These are phyloP conservation scores for Chaetomium sp. DNA, from an alignment of 2,329 filamentous ascomycete species.

Conservation along the genomic window DNA sequence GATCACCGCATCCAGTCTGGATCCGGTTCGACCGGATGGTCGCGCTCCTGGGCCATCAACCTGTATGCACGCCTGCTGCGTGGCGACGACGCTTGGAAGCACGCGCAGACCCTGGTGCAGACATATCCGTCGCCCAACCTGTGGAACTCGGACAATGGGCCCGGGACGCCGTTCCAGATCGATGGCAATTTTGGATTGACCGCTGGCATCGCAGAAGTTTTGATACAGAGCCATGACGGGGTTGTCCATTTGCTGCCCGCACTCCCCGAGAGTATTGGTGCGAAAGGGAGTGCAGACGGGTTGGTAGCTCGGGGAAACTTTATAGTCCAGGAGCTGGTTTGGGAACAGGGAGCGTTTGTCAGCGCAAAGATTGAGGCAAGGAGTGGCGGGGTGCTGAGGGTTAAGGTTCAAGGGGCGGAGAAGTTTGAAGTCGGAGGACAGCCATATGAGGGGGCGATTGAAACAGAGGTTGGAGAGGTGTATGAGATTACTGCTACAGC, in stretches of 20 bases:
- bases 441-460: neutral
- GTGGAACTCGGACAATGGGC: slow-evolving; percentile 2
- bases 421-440: neutral
- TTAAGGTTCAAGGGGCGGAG: neutral
- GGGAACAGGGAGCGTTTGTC: neutral
- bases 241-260: neutral
- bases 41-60: neutral
- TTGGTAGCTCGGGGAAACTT: neutral
- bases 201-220: neutral
- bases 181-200: slow-evolving; percentile 1
- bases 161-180: neutral
- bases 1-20: neutral
- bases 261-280: neutral
- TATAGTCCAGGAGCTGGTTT: neutral
- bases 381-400: neutral
- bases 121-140: neutral
- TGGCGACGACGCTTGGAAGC: neutral
- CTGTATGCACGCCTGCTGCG: neutral
- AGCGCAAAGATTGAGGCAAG: neutral
- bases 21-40: neutral
- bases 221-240: neutral
- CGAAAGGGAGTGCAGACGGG: neutral
- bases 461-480: neutral
- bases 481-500: slow-evolving; percentile 2
- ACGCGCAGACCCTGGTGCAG: neutral